Percentiles rank a stretch among this genome's conserved stretches.
These are phyloP conservation scores for Coniella lustricola DNA, from an alignment of 2,329 filamentous ascomycete species.

Conservation along the genomic window DNA sequence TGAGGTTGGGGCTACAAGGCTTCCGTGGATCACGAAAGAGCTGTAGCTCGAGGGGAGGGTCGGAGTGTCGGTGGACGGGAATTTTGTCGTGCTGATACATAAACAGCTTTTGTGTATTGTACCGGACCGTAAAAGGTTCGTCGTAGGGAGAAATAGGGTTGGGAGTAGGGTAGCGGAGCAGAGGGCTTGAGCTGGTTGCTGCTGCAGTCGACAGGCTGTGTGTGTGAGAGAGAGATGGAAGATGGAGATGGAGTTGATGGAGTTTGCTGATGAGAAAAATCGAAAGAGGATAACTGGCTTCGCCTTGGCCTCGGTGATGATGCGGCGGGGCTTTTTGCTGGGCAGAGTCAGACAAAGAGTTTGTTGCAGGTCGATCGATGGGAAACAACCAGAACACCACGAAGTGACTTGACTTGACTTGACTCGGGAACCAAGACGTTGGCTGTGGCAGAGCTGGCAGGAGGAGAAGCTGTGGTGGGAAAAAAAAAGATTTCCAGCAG, in stretches of 20 bases:
- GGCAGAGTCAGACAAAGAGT: background rate
- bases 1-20: constrained; percentile 83
- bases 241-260: constrained; percentile 1
- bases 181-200: background rate
- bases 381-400: background rate
- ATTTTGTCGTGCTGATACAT: constrained; percentile 95
- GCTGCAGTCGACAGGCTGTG: background rate
- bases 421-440: background rate
- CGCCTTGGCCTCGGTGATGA: background rate
- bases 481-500: background rate
- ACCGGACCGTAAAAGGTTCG: constrained; percentile 21
- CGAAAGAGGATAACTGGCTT: too few relatives aligned
- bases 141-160: constrained; percentile 8
- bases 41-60: constrained; percentile 87
- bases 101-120: constrained; percentile 58
- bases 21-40: constrained; percentile 93
- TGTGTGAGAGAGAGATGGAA: background rate
- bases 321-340: background rate
- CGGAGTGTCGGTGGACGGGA: constrained; percentile 87
- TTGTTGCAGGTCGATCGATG: background rate
- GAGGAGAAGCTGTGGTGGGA: background rate
- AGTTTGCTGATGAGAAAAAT: too few relatives aligned
- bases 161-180: constrained; percentile 5
- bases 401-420: background rate
- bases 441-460: background rate